Percentiles rank a stretch among this genome's conserved stretches.
These are phyloP conservation scores for Cicer pinnatifidum DNA, from an alignment of 306 rosid genomes.

Conservation along the genomic window DNA sequence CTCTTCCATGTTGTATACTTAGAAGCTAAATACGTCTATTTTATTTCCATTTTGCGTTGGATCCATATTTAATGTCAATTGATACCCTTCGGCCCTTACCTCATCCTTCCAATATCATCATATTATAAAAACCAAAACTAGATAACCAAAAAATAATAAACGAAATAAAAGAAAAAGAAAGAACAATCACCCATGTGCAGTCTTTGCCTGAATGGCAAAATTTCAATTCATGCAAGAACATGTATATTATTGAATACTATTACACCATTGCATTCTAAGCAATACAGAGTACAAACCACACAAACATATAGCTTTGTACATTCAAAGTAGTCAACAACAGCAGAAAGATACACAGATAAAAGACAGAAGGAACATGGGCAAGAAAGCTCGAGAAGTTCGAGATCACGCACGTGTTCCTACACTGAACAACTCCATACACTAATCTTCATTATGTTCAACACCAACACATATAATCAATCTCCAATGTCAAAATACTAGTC, in stretches of 20 bases:
- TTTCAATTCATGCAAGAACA: background rate
- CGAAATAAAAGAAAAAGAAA: background rate
- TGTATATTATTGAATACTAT: constrained; percentile 3
- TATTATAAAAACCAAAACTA: no score
- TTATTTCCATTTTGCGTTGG: background rate
- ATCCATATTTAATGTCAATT: background rate
- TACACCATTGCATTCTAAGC: constrained; percentile 6
- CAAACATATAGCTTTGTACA: constrained; percentile 36
- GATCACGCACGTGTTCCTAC: constrained; percentile 17
- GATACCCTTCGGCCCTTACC: no score
- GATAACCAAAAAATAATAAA: no score
- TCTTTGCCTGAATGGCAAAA: background rate
- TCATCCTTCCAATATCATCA: no score
- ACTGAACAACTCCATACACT: constrained; percentile 35
- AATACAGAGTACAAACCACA: constrained; percentile 16
- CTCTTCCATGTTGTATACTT: background rate
- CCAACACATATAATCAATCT: constrained; percentile 22
- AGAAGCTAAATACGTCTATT: background rate
- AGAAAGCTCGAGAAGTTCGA: constrained; percentile 13
- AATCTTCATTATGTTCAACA: constrained; percentile 16
- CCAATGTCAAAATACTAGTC: constrained; percentile 59
- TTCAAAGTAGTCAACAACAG: constrained; percentile 33
- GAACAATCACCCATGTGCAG: background rate
- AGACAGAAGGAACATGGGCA: constrained; percentile 11
- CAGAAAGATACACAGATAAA: constrained; percentile 30